These are phyloP conservation scores for Cryptosporidium meleagridis DNA, from an alignment of 169 alveolate genomes.

Conservation along the genomic window DNA sequence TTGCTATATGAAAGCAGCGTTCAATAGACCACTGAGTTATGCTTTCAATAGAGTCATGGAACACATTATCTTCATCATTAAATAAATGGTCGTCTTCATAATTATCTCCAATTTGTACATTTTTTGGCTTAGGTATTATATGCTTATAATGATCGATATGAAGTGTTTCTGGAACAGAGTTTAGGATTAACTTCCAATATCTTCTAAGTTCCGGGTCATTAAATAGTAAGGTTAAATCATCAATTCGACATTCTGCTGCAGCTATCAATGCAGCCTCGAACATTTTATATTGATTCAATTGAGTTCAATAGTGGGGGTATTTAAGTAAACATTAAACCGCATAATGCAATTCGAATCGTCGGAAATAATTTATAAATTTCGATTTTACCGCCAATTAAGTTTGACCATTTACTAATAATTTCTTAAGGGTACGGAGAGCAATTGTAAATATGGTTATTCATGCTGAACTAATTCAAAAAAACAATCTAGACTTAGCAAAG, in stretches of 20 bases:
- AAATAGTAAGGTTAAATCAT: not conserved
- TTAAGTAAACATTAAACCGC: not conserved
- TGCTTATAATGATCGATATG: slow-evolving; percentile 20
- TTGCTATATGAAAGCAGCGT: slow-evolving; percentile 52
- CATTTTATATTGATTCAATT: not conserved
- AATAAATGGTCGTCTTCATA: not conserved
- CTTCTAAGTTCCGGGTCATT: slow-evolving; percentile 1
- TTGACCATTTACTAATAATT: not conserved
- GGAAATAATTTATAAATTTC: not conserved
- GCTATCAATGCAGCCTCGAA: slow-evolving; percentile 33
- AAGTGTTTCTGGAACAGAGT: slow-evolving; percentile 52
- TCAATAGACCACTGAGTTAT: slow-evolving; percentile 44
- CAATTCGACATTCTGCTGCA: slow-evolving; percentile 68
- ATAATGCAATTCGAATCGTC: slow-evolving; percentile 3
- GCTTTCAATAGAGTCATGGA: slow-evolving; percentile 8
- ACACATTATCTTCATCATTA: not conserved
- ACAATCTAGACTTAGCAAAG: slow-evolving; percentile 5
- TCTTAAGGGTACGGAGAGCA: not conserved
- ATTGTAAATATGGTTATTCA: not conserved
- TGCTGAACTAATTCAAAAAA: not conserved
- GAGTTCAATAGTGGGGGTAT: slow-evolving; percentile 24
- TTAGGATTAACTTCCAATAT: slow-evolving; percentile 45
- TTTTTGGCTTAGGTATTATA: slow-evolving; percentile 27
- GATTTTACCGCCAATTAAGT: not conserved
- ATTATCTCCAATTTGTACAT: not conserved